Evolutionary conservation across 169 alveolate species (phyloP).

Genomic region (Plasmodium fragile): DNA sequence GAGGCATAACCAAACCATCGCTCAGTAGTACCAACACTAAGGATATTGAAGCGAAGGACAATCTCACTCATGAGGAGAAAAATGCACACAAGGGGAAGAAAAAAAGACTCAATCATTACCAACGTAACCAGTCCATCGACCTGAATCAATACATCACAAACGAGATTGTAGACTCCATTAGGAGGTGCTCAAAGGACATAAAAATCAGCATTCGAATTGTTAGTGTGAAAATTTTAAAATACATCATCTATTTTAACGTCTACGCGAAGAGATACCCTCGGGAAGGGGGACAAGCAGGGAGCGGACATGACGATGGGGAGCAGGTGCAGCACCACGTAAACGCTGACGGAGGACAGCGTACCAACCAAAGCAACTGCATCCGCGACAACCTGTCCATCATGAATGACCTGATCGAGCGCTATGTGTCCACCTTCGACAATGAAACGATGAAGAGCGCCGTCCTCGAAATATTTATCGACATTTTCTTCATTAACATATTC

Average conservation of each 20-base stretch:
- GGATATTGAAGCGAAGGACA: not conserved
- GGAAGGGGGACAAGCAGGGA: not conserved
- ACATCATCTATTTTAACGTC: constrained; percentile 55
- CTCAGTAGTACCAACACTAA: not conserved
- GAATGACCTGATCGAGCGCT: constrained; percentile 66
- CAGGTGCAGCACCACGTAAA: not conserved
- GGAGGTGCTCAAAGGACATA: constrained; percentile 68
- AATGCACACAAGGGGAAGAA: not conserved
- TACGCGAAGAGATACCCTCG: constrained; percentile 28
- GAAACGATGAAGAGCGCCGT: constrained; percentile 56
- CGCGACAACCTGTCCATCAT: constrained; percentile 27
- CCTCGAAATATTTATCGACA: constrained; percentile 46
- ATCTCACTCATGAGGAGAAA: not conserved
- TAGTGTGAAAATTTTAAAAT: constrained; percentile 68
- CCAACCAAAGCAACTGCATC: not conserved
- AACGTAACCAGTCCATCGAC: not conserved
- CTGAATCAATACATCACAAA: constrained; percentile 56
- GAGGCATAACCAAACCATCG: not conserved
- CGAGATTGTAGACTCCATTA: constrained; percentile 49
- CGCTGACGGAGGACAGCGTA: not conserved
- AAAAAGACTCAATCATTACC: not conserved
- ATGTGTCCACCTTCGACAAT: constrained; percentile 60
- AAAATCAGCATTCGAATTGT: constrained; percentile 57
- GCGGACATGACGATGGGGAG: not conserved
- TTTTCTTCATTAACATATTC: constrained; percentile 61